Percentiles rank a stretch among this genome's conserved stretches.
These are phyloP conservation scores for Cicer bijugum DNA, from an alignment of 306 rosid species.

Conservation along the genomic window DNA sequence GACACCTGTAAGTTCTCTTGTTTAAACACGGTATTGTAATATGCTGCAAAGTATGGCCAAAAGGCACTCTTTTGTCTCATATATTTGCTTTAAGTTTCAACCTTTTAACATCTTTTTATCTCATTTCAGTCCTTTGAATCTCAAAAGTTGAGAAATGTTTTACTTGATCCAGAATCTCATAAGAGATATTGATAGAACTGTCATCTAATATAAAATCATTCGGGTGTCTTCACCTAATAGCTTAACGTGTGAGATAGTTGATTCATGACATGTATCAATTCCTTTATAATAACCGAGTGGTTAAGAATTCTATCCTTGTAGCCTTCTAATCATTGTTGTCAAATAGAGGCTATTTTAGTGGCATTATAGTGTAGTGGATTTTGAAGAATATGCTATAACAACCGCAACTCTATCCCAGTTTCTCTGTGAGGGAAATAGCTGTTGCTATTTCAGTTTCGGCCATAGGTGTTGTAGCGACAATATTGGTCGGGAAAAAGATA, in stretches of 20 bases:
- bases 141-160: constrained; percentile 4
- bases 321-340: background rate
- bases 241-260: background rate
- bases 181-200: constrained; percentile 12
- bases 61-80: background rate
- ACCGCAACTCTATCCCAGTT: too few species aligned
- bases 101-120: background rate
- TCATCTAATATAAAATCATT: constrained; percentile 13
- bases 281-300: background rate
- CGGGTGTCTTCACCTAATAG: background rate
- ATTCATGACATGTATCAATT: background rate
- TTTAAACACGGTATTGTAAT: constrained; percentile 35
- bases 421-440: too few species aligned
- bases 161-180: constrained; percentile 25
- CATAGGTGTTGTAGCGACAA: too few species aligned
- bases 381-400: too few species aligned
- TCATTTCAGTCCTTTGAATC: background rate
- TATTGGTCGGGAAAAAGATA: too few species aligned
- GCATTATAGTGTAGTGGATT: too few species aligned
- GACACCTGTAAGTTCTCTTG: constrained; percentile 84
- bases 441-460: too few species aligned
- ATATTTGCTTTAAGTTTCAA: constrained; percentile 17
- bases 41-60: constrained; percentile 31
- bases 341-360: too few species aligned
- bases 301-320: background rate